Evolutionary conservation across 2,329 filamentous ascomycete species (phyloP).

Genomic region (Trichophyton mentagrophytes): DNA sequence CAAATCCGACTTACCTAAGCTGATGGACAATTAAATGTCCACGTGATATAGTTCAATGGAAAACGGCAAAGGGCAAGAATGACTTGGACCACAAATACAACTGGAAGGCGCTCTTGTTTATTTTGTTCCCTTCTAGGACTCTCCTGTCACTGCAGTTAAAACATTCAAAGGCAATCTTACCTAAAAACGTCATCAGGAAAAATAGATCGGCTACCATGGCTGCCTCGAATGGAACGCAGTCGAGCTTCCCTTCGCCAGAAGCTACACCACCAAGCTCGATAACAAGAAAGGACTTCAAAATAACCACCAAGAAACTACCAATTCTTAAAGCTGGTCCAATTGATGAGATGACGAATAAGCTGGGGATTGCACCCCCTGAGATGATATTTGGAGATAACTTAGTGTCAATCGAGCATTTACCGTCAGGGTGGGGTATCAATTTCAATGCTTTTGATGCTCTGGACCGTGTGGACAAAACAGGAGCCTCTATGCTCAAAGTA

Average conservation of each 20-base stretch:
- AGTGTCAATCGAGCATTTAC: conserved; percentile 59
- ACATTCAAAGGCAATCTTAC: not conserved
- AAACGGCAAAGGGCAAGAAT: not conserved
- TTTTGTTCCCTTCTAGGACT: too few relatives aligned
- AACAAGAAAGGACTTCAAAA: conserved; percentile 54
- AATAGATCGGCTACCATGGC: conserved; percentile 4
- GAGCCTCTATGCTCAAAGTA: conserved; percentile 78
- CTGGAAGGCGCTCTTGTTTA: not conserved
- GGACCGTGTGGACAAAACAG: conserved; percentile 88
- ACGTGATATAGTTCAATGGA: not conserved
- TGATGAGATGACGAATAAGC: conserved; percentile 62
- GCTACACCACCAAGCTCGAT: conserved; percentile 41
- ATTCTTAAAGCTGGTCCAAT: conserved; percentile 89
- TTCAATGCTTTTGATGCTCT: conserved; percentile 83
- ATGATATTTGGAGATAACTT: conserved; percentile 99
- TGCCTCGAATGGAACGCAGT: conserved; percentile 16
- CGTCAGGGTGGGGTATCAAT: conserved; percentile 60
- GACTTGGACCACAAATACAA: not conserved
- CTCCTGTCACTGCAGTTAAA: too few relatives aligned
- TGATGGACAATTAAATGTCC: not conserved
- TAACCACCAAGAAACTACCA: conserved; percentile 77
- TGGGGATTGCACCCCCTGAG: conserved; percentile 83
- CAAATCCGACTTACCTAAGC: not conserved
- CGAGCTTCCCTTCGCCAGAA: conserved; percentile 39
- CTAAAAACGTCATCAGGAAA: not conserved